A percentile compares a stretch with the other conserved stretches of the same genome.
These are phyloP conservation scores for Beauveria australis DNA, from an alignment of 2,329 filamentous ascomycete genomes.

Conservation along the genomic window DNA sequence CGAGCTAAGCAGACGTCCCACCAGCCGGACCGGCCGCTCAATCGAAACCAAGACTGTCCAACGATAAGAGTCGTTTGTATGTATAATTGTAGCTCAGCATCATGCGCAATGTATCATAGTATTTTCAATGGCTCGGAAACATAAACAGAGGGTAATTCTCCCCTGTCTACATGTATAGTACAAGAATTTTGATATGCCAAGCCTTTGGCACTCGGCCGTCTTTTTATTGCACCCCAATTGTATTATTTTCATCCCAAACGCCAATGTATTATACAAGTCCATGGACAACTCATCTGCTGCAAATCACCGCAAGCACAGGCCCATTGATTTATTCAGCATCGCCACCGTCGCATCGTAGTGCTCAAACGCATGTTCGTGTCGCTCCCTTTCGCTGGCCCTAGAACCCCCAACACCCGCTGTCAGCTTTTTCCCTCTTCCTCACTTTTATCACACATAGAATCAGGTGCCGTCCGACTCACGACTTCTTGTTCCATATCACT, in stretches of 20 bases:
- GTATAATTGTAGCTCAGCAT: not conserved
- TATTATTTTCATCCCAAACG: not conserved
- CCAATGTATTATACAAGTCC: not conserved
- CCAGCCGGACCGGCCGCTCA: not conserved
- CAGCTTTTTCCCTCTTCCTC: not conserved
- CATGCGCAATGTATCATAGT: not conserved
- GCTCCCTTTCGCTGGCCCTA: conserved; percentile 16
- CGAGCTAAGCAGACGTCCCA: conserved; percentile 17
- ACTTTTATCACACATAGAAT: not conserved
- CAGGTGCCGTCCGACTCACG: conserved; percentile 16
- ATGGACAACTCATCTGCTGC: too few species aligned
- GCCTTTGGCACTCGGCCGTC: not conserved
- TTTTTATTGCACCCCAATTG: not conserved
- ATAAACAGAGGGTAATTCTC: not conserved
- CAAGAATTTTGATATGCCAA: not conserved
- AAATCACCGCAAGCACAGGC: conserved; percentile 49
- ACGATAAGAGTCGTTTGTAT: not conserved
- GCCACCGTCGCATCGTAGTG: conserved; percentile 62
- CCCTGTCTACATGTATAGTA: not conserved
- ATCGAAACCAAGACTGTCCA: not conserved
- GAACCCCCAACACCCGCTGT: not conserved
- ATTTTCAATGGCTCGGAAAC: not conserved
- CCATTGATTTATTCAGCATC: conserved; percentile 69
- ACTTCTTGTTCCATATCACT: conserved; percentile 16
- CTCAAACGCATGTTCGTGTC: conserved; percentile 33